Base-by-base conservation (phyloP, 257 asterid species). In the Ilex aquifolium region DNA sequence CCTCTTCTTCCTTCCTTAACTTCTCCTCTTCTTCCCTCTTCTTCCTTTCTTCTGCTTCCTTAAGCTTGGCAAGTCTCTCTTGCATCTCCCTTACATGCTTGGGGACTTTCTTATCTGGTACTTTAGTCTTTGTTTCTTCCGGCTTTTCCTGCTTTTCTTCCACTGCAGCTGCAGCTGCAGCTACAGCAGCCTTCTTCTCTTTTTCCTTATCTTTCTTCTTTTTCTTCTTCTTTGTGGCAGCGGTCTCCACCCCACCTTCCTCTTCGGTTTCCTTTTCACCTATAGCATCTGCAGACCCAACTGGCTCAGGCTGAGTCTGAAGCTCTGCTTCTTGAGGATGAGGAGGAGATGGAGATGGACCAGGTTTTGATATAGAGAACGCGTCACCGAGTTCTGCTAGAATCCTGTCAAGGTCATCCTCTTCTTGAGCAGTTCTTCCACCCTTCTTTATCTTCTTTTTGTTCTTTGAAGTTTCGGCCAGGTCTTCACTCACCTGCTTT, bases 1-100 rank as follows among this genome's bases (percentile, higher is more conserved):
- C 99, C 82, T 88, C 97, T 70, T 93, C 99, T 83, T 93, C 99
- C 82, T 77, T 93, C 69, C 95, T 79, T 58, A 82, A 58, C 71
- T 62, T 73, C 74, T 93, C 97, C 74, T 84, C 97, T 79, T 84
- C 96, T 77, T 88, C 97, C 63, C 78, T 78, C 70, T 84, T 74
- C 78, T 64, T 82, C 76, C 65, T 88, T 83, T 93, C 99, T 64
- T 82, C 88, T 54, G 85, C 91, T 83, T 88, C 99, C 79, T 64
- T 84, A 13, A 56, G 56, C 72, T 63, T 93, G 53, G 91, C 86
- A 69, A 88, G 86, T 68, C 65, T 79, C 84, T 90, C 97, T 71
- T 88, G 99, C 95, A 93, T 88, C 82, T 88, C 93, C 74, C 87
- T 80, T 36, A 93, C 97, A 65, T 80, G 88, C 72, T 84, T 86